Base-by-base conservation (phyloP, 176 grass and related monocot species). In the Miscanthus lutarioriparius region DNA sequence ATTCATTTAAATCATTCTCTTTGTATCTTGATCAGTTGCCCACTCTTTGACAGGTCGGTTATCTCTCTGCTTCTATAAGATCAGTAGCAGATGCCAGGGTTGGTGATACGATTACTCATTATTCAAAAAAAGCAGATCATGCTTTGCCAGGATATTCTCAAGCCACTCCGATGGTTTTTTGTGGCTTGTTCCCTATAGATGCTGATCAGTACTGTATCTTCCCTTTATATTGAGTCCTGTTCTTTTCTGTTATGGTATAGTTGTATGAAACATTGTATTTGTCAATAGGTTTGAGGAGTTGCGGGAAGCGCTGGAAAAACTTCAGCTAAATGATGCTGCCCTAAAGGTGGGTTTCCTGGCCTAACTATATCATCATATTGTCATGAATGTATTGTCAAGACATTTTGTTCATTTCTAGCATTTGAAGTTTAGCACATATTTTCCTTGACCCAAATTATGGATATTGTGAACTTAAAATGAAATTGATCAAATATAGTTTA, bases 81-180 rank as follows among this genome's bases (percentile, higher is more conserved):
- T 98, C 95, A 86, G 95, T 95, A 73, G 92, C 88, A 88, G 95
- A 98, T 91, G 95, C 95, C 48, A 85, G 91, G 44, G 95, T 98
- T 38, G 95, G 95, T 84, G 95, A 98, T 84, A 98, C 95, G 82
- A 93, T 98, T 67, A 95, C 95, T 77, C 86, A 93, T 44, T 91
- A 62, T 80, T 85, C 85, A 65, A 95, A 92, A 90, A 91, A 70
- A 84, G 95, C 95, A 53, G 85, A 86, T 67, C 80, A 8, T 10
- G 92, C 92, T 75, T 90, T 98, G 75, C 91, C 92, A 47, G 95
- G 95, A 93, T 98, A 98, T 85, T 90, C 89, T 64, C 83, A 98
- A 90, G 90, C 91, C 72, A 95, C 92, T 76, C 92, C 95, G 35
- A 95, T 98, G 95, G 95, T 98, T 84, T 98, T 98, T 67, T 98